Base-by-base conservation (phyloP, 2,329 filamentous ascomycete genomes). In the Chrysoporthe austroafricana region DNA sequence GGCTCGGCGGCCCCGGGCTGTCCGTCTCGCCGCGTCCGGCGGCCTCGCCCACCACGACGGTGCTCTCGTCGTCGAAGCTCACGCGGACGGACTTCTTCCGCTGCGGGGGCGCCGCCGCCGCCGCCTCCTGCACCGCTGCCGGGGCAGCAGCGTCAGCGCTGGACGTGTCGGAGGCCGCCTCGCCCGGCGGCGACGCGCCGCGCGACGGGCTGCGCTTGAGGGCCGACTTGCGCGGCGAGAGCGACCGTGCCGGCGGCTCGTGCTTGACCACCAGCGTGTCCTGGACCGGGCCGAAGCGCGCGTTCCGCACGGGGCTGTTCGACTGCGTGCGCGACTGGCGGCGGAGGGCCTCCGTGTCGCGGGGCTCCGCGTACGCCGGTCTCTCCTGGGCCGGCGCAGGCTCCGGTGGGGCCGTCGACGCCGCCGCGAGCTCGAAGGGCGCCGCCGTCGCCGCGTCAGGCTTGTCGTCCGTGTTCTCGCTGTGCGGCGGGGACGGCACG, bases 211-310 rank as follows among this genome's bases (percentile, higher is more conserved):
- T 88, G 1, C 81, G 83, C 75, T 94, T 94, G 70, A 94, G 75
- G 1, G 91, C 91, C 1, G 91, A 93, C 76, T 95, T 95, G 58
- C 88, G 88, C 11, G 92, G 92, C 0, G 91, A 94, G 13, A 91
- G 81, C 5, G 91, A 92, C 60, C 92, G 85, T 42, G 88, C 82
- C 32, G 90, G 89, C 6, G 91, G 92, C 64, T 88, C 85, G 74
- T 94, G 91, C 70, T 84, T 88, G 39, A 90, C 81, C 1, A 84
- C 79, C 14, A 88, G 76, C 54, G 80, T 84, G 44, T 88, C 84
- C 18, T 86, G 81, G 8, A 84, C 82, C 11, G 84, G 75, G 1
- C 87, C 87, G 76, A 94, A 94, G 73, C 88, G 90, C 14, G 91
- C 87, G 42, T 85, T 88, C 44, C 91, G 85, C 34, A 82, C 84